Conservation (phyloP, 2,329 filamentous ascomycete species). For the Pseudogymnoascus sp. region DNA sequence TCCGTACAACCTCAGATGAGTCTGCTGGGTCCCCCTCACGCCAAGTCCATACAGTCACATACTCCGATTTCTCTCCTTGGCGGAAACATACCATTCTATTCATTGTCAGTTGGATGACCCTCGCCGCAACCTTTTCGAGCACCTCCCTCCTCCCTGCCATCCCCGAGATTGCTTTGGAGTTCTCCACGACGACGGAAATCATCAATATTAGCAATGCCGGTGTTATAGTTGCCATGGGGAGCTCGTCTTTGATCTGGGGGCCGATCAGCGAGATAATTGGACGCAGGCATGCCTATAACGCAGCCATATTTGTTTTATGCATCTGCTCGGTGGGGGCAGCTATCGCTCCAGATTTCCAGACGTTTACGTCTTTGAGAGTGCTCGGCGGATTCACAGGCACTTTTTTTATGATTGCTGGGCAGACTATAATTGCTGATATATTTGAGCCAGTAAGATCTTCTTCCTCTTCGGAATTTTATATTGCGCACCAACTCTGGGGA, state of each 20-base stretch:
- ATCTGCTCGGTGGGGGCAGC: conserved; percentile 12
- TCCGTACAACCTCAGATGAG: neutral
- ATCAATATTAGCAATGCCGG: conserved; percentile 20
- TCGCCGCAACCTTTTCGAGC: conserved; percentile 35
- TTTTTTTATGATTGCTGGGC: conserved; percentile 16
- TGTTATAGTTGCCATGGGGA: conserved; percentile 14
- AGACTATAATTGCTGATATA: conserved; percentile 16
- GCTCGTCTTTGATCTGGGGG: conserved; percentile 14
- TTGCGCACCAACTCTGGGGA: neutral
- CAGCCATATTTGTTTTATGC: conserved; percentile 13
- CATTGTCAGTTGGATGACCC: conserved; percentile 35
- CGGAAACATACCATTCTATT: conserved; percentile 36
- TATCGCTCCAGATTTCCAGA: conserved; percentile 10
- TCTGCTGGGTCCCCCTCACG: neutral
- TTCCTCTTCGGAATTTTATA: neutral
- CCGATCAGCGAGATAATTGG: conserved; percentile 14
- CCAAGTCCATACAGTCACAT: neutral
- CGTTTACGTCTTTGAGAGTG: conserved; percentile 13
- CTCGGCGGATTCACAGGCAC: conserved; percentile 13
- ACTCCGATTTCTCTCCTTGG: conserved; percentile 26
- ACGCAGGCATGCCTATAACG: conserved; percentile 12
- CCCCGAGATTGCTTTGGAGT: conserved; percentile 34
- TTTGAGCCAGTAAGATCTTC: conserved; percentile 14
- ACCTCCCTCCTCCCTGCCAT: conserved; percentile 35
- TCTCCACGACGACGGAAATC: conserved; percentile 27